phyloP scores from a whole-genome alignment of 176 grass and related monocot species.

The Themeda triandra region DNA sequence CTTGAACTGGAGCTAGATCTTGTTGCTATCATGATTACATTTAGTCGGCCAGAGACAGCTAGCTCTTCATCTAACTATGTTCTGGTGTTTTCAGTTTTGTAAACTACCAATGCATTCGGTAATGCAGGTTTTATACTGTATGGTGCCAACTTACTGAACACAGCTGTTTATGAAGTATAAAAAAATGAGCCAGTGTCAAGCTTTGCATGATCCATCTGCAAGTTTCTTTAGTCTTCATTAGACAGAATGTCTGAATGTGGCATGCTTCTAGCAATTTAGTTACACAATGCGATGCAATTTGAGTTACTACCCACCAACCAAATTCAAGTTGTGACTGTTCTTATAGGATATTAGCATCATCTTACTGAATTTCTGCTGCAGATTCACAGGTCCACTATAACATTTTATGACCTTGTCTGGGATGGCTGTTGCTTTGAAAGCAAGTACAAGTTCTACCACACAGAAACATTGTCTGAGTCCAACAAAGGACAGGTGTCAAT shows the following conservation, averaged over 20 bases:
- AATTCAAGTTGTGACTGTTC: background rate
- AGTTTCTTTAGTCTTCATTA: background rate
- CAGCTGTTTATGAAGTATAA: background rate
- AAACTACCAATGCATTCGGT: background rate
- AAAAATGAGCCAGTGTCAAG: background rate
- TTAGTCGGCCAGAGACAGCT: background rate
- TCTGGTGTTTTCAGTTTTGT: background rate
- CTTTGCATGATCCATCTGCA: background rate
- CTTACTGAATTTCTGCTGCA: slow-evolving; percentile 12
- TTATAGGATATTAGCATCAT: background rate
- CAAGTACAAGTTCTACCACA: slow-evolving; percentile 15
- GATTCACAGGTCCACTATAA: background rate
- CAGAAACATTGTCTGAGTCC: background rate
- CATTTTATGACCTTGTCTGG: slow-evolving; percentile 23
- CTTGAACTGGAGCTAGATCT: background rate
- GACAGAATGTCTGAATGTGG: background rate
- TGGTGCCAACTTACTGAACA: background rate
- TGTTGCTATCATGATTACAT: background rate
- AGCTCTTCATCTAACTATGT: background rate
- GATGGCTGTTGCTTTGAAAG: slow-evolving; percentile 43
- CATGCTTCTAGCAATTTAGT: background rate
- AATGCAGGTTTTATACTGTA: background rate
- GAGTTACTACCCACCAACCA: background rate
- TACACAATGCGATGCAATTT: too few species aligned
- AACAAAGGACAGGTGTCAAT: background rate